Percentiles rank a stretch among this genome's conserved stretches.
phyloP scores from a whole-genome alignment of 495 filamentous ascomycete species.

The Venustampulla echinocandica region DNA sequence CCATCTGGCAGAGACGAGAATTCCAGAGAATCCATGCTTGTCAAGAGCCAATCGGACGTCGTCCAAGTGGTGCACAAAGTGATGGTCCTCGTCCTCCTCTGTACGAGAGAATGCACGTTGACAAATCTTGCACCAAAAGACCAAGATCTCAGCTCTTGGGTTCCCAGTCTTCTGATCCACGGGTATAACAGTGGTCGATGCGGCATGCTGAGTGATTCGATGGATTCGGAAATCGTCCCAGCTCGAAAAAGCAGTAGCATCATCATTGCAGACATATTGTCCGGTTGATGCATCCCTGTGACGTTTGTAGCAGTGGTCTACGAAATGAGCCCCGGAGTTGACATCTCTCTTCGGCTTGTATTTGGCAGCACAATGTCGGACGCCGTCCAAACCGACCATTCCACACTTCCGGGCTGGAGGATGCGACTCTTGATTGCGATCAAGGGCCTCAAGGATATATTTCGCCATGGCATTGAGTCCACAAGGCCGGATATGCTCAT shows the following conservation, averaged over 20 bases:
- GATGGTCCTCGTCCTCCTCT: background rate
- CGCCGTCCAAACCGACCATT: background rate
- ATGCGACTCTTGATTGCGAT: background rate
- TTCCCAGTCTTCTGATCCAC: background rate
- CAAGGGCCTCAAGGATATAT: background rate
- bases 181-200: background rate
- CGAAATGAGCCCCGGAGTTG: background rate
- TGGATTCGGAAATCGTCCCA: background rate
- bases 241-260: background rate
- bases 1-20: background rate
- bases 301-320: background rate
- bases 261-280: background rate
- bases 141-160: background rate
- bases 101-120: background rate
- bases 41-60: background rate
- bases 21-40: background rate
- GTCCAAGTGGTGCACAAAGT: background rate
- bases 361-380: background rate
- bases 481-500: background rate
- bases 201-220: background rate
- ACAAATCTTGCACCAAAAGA: background rate
- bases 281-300: background rate
- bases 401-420: background rate
- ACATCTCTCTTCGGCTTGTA: background rate
- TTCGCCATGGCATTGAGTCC: background rate